Evolutionary conservation across 345 rosid genomes (phyloP), one percentile per base, ranked within the genome.

Genomic region (Arabidopsis suecica): DNA sequence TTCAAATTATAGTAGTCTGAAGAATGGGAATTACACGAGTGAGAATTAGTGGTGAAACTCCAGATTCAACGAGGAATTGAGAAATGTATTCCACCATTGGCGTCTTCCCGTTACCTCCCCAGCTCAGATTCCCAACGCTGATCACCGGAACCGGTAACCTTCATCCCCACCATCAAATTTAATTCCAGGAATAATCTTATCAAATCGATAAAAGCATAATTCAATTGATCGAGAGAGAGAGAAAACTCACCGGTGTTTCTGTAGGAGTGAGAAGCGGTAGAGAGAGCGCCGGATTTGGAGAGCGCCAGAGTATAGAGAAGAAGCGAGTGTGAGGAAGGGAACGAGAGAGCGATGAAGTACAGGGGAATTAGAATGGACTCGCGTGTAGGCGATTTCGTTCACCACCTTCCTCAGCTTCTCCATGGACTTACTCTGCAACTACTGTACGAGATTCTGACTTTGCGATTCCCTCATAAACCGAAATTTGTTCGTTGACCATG

Each of bases 31-130:
- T 58, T 84, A 89, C 93, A 89, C 95, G 84, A 30, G 91, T 87
- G 53, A 93, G 91, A 82, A 93, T 83, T 61, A 93, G 95, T 28
- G 95, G 88, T 33, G 93, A 72, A 59, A 93, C 59, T 63, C 87
- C 89, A 61, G 76, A 86, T 81, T 82, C 80, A 69, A 84, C 82
- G 48, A 88, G 78, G 23, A 33, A 65, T 9, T 56, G 77, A 1
- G 93, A 84, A 65, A 90, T 81, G 83, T 80, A 85, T 79, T 90
- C 91, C 61, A 84, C 95, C 98, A 90, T 90, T 9, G 98, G 95
- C n/a, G 96, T 93, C 88, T 93, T 93, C 66, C 98, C 96, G 60
- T 86, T 88, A 61, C 95, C 96, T 80, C 96, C 96, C 98, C 98
- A 93, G 8, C 90, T 90, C 78, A 93, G 77, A 79, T 93, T 93